These are phyloP conservation scores for Plasmodium billcollinsi DNA, from an alignment of 169 alveolate species.

Conservation along the genomic window DNA sequence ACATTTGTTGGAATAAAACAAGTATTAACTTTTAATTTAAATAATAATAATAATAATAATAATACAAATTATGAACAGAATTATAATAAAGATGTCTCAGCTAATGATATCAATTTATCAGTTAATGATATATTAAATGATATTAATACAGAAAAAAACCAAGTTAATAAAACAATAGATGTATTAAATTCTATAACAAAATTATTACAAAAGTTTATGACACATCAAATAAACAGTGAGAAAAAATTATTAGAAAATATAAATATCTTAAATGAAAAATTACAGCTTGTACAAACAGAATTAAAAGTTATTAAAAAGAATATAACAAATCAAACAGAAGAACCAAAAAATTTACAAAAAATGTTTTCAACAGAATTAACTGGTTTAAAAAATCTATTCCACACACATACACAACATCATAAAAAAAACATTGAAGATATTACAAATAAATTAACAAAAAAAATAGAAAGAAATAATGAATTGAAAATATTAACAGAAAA, in stretches of 20 bases:
- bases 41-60: not conserved
- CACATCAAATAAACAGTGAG: constrained; percentile 28
- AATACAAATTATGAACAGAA: not conserved
- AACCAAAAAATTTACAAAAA: constrained; percentile 56
- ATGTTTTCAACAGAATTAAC: constrained; percentile 59
- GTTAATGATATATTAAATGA: constrained; percentile 1
- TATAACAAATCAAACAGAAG: constrained; percentile 20
- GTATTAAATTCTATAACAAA: constrained; percentile 7
- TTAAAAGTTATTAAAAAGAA: constrained; percentile 30
- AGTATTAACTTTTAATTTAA: not conserved
- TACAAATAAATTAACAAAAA: constrained; percentile 30
- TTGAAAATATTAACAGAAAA: constrained; percentile 61
- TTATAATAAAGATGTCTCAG: not conserved
- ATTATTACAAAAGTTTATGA: constrained; percentile 32
- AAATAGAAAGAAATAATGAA: constrained; percentile 46
- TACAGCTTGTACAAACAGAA: constrained; percentile 11
- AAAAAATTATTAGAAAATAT: constrained; percentile 25
- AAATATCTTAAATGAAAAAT: constrained; percentile 10
- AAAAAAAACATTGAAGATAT: constrained; percentile 69
- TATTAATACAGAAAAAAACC: not conserved
- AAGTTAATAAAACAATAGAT: constrained; percentile 9
- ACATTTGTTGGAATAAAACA: constrained; percentile 65
- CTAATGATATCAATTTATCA: not conserved
- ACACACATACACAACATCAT: constrained; percentile 66
- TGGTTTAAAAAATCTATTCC: constrained; percentile 60